These are phyloP conservation scores for Excoecaria cochinchinensis DNA, from an alignment of 345 rosid genomes.

Conservation along the genomic window DNA sequence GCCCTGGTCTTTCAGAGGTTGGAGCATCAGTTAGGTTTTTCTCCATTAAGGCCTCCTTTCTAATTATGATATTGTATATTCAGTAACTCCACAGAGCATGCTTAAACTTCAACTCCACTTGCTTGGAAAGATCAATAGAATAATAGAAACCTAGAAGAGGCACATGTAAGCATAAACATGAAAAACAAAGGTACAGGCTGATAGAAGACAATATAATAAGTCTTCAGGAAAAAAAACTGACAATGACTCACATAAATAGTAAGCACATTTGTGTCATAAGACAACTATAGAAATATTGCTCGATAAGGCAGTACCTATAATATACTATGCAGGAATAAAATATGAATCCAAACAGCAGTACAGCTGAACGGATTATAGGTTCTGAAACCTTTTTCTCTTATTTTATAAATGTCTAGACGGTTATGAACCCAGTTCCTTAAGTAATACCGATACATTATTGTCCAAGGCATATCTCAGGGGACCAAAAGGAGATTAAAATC, in stretches of 20 bases:
- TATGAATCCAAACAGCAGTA: no score
- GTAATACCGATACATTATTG: background rate
- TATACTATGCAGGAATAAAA: no score
- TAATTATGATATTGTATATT: slow-evolving; percentile 18
- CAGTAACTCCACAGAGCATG: slow-evolving; percentile 17
- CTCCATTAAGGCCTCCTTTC: slow-evolving; percentile 3
- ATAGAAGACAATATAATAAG: background rate
- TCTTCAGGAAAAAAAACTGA: background rate
- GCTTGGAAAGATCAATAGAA: slow-evolving; percentile 4
- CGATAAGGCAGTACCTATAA: no score
- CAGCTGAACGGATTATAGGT: no score
- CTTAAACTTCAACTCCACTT: slow-evolving; percentile 14
- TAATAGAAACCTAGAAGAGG: slow-evolving; percentile 18
- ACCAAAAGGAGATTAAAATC: background rate
- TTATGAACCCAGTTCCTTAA: no score
- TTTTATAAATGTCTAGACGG: no score
- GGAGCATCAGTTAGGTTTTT: background rate
- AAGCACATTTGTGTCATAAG: background rate
- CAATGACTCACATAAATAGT: background rate
- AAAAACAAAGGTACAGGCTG: background rate
- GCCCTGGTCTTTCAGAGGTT: background rate
- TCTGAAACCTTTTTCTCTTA: background rate
- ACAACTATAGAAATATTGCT: background rate
- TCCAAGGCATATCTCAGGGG: background rate
- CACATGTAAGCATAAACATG: background rate